Evolutionary conservation across 73 alveolate genomes (phyloP), one percentile per base, ranked within the genome.

Genomic region (Breviolum minutum): DNA sequence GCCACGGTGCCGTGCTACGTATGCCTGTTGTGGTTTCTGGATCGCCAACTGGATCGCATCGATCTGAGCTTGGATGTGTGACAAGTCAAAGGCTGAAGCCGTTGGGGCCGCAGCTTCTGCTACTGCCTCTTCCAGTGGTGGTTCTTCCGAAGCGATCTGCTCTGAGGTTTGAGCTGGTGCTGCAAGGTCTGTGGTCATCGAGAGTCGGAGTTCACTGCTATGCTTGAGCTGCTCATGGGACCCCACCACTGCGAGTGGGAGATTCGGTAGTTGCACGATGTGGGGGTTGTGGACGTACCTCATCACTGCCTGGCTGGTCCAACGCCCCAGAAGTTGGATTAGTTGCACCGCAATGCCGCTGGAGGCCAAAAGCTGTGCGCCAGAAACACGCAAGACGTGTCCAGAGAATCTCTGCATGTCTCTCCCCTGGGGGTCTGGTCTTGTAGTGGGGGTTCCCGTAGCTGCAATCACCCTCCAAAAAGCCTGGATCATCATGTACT

Each of bases 271-370:
- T 63, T 27, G 63, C 10, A 7, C 24, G 22, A 77, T 11, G 63
- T 63, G 63, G 24, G 86, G 16, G 20, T 77, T 27, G 22, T 82
- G 90, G 71, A 71, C 54, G 90, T 82, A 82, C 62, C 90, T 26
- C 32, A 8, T 9, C 12, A 82, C 20, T 7, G 90, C 8, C 71
- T 11, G 9, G 70, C 69, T 27, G 29, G 90, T 48, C 90, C 90
- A 82, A 17, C 90, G 69, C n/a, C 90, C 90, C 68, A 82, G 48
- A 68, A 82, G 71, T 71, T 82, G 90, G 6, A 82, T 82, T 40
- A 82, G 71, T 17, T 32, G 71, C 70, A 82, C 6, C 10, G 9
- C 27, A 7, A 82, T 71, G 8, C 90, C 90, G 7, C 54, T 48
- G 10, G 90, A 27, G 70, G 48, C 29, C 68, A 82, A 32, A 30